These are phyloP conservation scores for Skeletonema tropicum DNA, from an alignment of 108 stramenopile genomes.

Conservation along the genomic window DNA sequence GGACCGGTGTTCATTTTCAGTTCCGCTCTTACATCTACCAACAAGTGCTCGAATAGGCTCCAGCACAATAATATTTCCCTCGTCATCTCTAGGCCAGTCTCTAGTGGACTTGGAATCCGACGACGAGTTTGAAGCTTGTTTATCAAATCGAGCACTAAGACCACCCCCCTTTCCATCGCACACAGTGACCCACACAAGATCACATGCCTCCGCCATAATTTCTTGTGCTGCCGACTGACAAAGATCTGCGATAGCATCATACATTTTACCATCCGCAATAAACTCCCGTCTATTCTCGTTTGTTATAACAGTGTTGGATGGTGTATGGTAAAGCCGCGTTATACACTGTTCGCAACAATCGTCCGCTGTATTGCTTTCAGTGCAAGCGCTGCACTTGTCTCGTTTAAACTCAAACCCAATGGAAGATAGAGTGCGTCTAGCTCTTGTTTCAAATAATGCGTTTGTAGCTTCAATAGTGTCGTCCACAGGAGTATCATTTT, in stretches of 20 bases:
- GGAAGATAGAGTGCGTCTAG: slow-evolving; percentile 15
- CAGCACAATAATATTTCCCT: slow-evolving; percentile 4
- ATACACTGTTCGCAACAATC: slow-evolving; percentile 22
- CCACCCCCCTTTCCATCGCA: slow-evolving; percentile 48
- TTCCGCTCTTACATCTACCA: slow-evolving; percentile 20
- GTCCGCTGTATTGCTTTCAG: not conserved
- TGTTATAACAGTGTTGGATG: slow-evolving; percentile 54
- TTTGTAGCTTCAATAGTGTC: not conserved
- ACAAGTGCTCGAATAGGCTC: slow-evolving; percentile 71
- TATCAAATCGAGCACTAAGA: not conserved
- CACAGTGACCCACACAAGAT: slow-evolving; percentile 70
- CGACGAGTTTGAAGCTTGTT: not conserved
- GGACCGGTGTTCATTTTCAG: slow-evolving; percentile 23
- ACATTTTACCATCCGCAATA: slow-evolving; percentile 81
- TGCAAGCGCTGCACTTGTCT: slow-evolving; percentile 5
- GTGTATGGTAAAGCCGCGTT: slow-evolving; percentile 62
- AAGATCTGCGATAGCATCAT: slow-evolving; percentile 60
- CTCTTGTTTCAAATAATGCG: slow-evolving; percentile 6
- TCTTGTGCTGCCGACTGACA: slow-evolving; percentile 76
- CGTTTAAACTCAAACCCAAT: slow-evolving; percentile 30
- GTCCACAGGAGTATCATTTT: too few relatives aligned
- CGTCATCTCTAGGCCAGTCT: slow-evolving; percentile 13
- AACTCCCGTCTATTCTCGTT: slow-evolving; percentile 61
- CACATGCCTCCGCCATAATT: slow-evolving; percentile 62
- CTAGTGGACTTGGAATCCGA: not conserved